phyloP scores from a whole-genome alignment of 2,329 filamentous ascomycete genomes.

The Epichloe aotearoae region DNA sequence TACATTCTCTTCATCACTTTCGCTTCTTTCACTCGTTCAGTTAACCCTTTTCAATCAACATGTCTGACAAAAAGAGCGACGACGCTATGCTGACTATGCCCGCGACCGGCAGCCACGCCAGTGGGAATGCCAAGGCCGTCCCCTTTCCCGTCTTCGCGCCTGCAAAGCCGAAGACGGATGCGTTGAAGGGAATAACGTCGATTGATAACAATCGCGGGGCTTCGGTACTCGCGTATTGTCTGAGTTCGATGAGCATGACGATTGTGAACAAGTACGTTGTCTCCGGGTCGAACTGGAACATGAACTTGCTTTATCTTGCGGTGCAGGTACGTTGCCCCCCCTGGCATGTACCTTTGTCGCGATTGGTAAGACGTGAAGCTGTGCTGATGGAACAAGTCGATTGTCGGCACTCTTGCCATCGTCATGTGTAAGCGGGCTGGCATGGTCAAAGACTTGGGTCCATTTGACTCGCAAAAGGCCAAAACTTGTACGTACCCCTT shows the following conservation, averaged over 20 bases:
- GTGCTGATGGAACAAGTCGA: constrained; percentile 41
- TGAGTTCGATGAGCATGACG: constrained; percentile 97
- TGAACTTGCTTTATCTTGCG: constrained; percentile 89
- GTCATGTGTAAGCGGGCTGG: constrained; percentile 67
- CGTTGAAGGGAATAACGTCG: constrained; percentile 2
- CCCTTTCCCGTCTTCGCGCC: constrained; percentile 1
- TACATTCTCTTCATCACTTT: not conserved
- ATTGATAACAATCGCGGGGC: constrained; percentile 64
- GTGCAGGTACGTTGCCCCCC: constrained; percentile 63
- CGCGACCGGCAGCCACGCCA: not conserved
- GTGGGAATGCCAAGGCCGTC: not conserved
- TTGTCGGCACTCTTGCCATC: constrained; percentile 81
- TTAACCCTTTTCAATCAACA: not conserved
- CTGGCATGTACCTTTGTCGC: not conserved
- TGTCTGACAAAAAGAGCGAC: constrained; percentile 7
- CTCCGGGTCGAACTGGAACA: constrained; percentile 79
- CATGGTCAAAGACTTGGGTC: constrained; percentile 67
- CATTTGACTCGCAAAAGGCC: constrained; percentile 78
- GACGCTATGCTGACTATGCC: not conserved
- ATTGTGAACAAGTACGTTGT: constrained; percentile 98
- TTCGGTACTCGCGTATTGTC: constrained; percentile 81
- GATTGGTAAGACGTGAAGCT: not conserved
- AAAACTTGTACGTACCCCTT: constrained; percentile 60
- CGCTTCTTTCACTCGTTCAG: not conserved
- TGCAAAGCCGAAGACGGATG: constrained; percentile 5